phyloP scores from a whole-genome alignment of 2,329 filamentous ascomycete species.

The Fusarium sp. region DNA sequence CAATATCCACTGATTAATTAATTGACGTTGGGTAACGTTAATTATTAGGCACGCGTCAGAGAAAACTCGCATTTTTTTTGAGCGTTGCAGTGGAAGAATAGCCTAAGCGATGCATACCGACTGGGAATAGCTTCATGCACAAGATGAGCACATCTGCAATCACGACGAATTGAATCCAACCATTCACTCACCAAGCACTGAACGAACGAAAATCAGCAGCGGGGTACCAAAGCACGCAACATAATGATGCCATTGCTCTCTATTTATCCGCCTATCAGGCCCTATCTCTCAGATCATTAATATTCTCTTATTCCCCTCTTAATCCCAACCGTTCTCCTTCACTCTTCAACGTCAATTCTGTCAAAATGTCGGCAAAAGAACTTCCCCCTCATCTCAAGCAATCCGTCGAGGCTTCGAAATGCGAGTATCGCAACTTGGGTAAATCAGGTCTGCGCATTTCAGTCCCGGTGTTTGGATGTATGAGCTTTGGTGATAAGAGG shows the following conservation, averaged over 20 bases:
- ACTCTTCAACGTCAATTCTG: neutral
- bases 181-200: neutral
- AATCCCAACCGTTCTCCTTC: too few species aligned
- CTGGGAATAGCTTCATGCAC: slow-evolving; percentile 1
- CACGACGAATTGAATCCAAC: neutral
- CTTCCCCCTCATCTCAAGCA: slow-evolving; percentile 25
- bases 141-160: neutral
- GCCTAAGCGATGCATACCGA: neutral
- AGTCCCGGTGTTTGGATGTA: slow-evolving; percentile 25
- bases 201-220: neutral
- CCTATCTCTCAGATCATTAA: neutral
- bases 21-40: neutral
- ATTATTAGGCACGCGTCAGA: neutral
- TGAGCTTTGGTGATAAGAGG: slow-evolving; percentile 33
- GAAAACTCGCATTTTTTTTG: too few species aligned
- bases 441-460: slow-evolving; percentile 26
- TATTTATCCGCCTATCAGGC: slow-evolving; percentile 18
- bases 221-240: slow-evolving; percentile 9
- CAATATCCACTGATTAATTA: too few species aligned
- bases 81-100: neutral
- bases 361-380: slow-evolving; percentile 10
- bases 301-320: neutral
- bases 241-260: slow-evolving; percentile 1
- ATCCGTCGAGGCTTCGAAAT: slow-evolving; percentile 26
- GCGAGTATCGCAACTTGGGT: slow-evolving; percentile 31